Evolutionary conservation across 164 flowering plant genomes (phyloP).

Genomic region (Umbellularia californica): DNA sequence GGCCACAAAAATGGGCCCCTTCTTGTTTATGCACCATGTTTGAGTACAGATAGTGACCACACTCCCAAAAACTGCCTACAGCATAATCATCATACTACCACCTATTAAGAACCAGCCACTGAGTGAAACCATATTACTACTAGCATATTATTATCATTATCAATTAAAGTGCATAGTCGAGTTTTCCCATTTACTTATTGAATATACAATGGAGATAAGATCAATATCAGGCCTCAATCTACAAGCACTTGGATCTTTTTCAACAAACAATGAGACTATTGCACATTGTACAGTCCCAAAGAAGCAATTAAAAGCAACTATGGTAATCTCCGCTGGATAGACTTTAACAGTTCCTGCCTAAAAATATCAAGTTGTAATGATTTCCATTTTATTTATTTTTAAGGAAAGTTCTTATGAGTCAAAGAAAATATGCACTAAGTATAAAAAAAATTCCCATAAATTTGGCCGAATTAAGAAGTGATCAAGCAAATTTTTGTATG

Average conservation of each 20-base stretch:
- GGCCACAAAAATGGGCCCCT: too few relatives aligned
- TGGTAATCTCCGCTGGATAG: constrained; percentile 25
- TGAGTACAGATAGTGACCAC: too few relatives aligned
- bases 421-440: not conserved
- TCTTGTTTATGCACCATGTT: too few relatives aligned
- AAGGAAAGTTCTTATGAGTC: not conserved
- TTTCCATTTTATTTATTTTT: too few relatives aligned
- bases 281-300: constrained; percentile 29
- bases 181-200: constrained; percentile 28
- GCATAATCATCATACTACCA: not conserved
- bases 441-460: too few relatives aligned
- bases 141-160: not conserved
- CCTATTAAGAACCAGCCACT: not conserved
- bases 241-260: constrained; percentile 34
- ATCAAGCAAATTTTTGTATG: too few relatives aligned
- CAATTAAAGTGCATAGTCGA: not conserved
- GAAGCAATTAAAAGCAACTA: constrained; percentile 34
- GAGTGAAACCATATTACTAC: not conserved
- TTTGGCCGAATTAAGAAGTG: too few relatives aligned
- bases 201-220: constrained; percentile 24
- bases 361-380: not conserved
- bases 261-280: constrained; percentile 18
- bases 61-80: not conserved
- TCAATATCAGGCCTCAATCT: constrained; percentile 21
- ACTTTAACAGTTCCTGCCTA: constrained; percentile 23